These are phyloP conservation scores for Yamadazyma oceani DNA, from an alignment of 1,139 yeast species.

Conservation along the genomic window DNA sequence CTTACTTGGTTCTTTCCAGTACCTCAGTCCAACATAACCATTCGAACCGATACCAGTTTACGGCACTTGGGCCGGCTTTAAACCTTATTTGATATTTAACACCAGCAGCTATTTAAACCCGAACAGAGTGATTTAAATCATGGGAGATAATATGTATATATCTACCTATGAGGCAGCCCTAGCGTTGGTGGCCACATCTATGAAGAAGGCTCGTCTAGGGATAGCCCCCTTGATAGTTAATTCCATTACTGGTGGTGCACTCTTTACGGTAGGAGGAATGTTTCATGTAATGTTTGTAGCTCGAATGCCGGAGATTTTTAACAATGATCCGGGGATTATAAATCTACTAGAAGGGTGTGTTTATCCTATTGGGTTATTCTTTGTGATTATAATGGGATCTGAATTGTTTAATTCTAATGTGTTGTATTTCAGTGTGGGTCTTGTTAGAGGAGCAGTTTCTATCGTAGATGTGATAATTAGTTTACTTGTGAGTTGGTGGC, in stretches of 20 bases:
- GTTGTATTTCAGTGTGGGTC: slow-evolving; percentile 65
- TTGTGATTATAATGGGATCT: slow-evolving; percentile 70
- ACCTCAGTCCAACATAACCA: no score
- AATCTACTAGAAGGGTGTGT: slow-evolving; percentile 54
- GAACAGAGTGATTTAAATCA: no score
- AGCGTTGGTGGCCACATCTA: slow-evolving; percentile 79
- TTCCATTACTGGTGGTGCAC: slow-evolving; percentile 67
- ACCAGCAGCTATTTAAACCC: no score
- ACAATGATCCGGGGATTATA: slow-evolving; percentile 53
- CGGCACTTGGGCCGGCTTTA: no score
- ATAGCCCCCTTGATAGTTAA: slow-evolving; percentile 57
- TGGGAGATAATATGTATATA: slow-evolving; percentile 54
- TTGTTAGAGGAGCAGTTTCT: slow-evolving; percentile 67
- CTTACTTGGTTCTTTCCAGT: no score
- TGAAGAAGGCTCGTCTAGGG: slow-evolving; percentile 73
- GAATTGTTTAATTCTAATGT: slow-evolving; percentile 75
- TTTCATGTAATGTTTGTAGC: slow-evolving; percentile 57
- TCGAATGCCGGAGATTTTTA: slow-evolving; percentile 41
- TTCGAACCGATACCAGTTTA: no score
- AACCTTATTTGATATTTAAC: no score
- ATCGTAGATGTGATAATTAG: slow-evolving; percentile 60
- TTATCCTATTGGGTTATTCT: slow-evolving; percentile 70
- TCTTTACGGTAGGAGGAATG: slow-evolving; percentile 76
- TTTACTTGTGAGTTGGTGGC: slow-evolving; percentile 69
- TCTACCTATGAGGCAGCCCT: slow-evolving; percentile 79